These are phyloP conservation scores for Coffea humblotiana DNA, from an alignment of 305 asterid species.

Conservation along the genomic window DNA sequence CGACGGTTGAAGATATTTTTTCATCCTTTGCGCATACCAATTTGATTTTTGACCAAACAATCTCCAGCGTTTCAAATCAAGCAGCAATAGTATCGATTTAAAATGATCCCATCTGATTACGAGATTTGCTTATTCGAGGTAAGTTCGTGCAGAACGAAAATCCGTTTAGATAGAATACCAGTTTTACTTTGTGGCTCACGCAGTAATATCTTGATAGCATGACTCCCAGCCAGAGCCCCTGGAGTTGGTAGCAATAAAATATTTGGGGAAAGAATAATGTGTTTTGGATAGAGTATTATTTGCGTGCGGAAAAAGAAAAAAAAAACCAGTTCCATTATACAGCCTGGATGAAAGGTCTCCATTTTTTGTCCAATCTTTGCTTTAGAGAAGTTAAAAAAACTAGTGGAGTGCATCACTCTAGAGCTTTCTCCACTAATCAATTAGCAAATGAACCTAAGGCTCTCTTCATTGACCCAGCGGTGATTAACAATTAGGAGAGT, in stretches of 20 bases:
- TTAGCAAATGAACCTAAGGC: neutral
- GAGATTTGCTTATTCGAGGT: neutral
- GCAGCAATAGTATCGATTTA: neutral
- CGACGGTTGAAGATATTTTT: neutral
- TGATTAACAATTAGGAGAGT: neutral
- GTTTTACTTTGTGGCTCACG: neutral
- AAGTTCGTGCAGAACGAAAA: neutral
- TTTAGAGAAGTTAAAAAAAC: no score
- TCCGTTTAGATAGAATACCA: neutral
- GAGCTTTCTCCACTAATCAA: neutral
- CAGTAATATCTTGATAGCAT: neutral
- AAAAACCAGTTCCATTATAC: neutral
- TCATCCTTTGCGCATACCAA: neutral
- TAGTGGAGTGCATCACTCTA: neutral
- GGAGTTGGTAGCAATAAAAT: neutral
- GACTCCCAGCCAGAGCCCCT: neutral
- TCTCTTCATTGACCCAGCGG: neutral
- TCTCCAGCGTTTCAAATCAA: neutral
- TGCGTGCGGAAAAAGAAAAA: neutral
- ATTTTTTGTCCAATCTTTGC: neutral
- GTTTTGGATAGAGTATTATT: no score
- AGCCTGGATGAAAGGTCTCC: neutral
- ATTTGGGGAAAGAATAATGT: neutral
- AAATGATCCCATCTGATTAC: neutral
- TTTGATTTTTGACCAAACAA: neutral